These are phyloP conservation scores for Tolypocladium inflatum DNA, from an alignment of 2,329 filamentous ascomycete species.

Conservation along the genomic window DNA sequence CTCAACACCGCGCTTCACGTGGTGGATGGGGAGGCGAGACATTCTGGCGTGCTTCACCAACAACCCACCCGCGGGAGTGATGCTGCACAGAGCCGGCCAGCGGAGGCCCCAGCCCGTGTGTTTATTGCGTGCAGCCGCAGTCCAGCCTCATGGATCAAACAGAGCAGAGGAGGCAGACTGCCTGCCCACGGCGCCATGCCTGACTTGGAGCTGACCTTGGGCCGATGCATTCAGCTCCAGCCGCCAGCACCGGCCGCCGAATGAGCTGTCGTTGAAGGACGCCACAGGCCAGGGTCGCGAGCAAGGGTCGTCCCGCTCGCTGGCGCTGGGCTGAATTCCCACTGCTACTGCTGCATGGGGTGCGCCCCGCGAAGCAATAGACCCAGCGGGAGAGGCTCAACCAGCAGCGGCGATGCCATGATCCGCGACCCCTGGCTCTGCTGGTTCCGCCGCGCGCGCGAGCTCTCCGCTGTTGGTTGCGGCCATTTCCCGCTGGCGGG, in stretches of 20 bases:
- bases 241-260: not conserved
- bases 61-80: not conserved
- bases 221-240: not conserved
- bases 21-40: not conserved
- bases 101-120: not conserved
- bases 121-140: not conserved
- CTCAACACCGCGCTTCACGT: not conserved
- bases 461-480: not conserved
- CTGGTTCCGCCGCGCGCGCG: not conserved
- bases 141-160: not conserved
- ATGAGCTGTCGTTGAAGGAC: not conserved
- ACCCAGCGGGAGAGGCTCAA: not conserved
- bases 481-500: not conserved
- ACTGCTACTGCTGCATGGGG: not conserved
- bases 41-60: not conserved
- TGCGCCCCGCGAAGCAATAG: not conserved
- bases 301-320: not conserved
- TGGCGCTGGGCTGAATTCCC: not conserved
- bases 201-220: not conserved
- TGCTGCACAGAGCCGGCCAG: not conserved
- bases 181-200: not conserved
- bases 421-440: not conserved
- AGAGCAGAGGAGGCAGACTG: too few species aligned
- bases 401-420: not conserved
- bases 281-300: not conserved